phyloP scores from a whole-genome alignment of 73 alveolate genomes.

The Paramecium tetraurelia region DNA sequence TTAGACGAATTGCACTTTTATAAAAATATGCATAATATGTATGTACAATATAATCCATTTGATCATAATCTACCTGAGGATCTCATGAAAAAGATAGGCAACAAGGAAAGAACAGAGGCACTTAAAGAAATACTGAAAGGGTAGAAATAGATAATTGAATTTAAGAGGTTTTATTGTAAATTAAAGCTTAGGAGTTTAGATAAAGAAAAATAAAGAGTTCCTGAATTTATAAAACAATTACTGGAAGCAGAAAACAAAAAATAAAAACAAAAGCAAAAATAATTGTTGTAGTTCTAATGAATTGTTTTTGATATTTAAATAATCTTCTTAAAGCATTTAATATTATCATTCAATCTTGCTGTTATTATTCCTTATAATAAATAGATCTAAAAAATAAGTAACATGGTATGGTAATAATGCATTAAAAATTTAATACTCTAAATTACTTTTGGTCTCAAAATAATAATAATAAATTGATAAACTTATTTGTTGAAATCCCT shows the following conservation, averaged over 20 bases:
- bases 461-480: too few species aligned
- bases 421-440: too few species aligned
- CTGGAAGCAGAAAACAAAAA: neutral
- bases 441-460: neutral
- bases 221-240: neutral
- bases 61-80: neutral
- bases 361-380: too few species aligned
- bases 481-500: neutral
- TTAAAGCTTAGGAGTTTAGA: neutral
- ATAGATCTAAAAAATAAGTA: too few species aligned
- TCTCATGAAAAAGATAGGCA: neutral
- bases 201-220: neutral
- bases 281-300: neutral
- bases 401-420: too few species aligned
- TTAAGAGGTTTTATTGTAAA: neutral
- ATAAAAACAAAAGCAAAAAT: neutral
- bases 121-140: neutral
- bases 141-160: neutral
- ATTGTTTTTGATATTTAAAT: neutral
- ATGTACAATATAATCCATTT: neutral
- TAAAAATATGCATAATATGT: constrained; percentile 19
- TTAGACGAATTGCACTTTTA: constrained; percentile 39
- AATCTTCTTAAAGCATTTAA: neutral
- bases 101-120: constrained; percentile 4
- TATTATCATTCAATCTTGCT: neutral